Percentiles rank a stretch among this genome's conserved stretches.
Conservation (phyloP, 202 grass and related monocot species). For the Digitaria exilis region DNA sequence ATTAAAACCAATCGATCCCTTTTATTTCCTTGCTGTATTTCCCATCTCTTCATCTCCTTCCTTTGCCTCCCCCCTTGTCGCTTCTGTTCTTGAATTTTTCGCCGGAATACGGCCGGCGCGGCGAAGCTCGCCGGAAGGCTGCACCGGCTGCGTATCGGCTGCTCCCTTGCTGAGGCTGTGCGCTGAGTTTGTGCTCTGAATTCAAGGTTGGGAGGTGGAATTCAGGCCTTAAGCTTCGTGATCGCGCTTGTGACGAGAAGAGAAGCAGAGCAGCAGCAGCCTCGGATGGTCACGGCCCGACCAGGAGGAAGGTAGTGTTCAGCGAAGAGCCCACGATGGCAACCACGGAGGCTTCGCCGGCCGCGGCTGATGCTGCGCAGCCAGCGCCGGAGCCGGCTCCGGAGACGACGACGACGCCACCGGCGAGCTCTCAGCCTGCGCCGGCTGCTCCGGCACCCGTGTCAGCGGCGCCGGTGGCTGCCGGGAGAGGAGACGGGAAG, state of each 20-base stretch:
- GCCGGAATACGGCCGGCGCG: constrained; percentile 25
- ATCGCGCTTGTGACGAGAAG: constrained; percentile 23
- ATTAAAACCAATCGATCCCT: constrained; percentile 43
- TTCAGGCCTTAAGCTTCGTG: constrained; percentile 12
- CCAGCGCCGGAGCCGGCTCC: neutral
- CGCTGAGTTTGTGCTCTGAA: constrained; percentile 3
- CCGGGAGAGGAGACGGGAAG: constrained; percentile 49
- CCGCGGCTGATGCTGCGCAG: neutral
- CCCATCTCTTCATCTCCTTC: constrained; percentile 13
- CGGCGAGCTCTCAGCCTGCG: constrained; percentile 19
- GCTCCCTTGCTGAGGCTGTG: neutral
- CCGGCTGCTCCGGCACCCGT: neutral
- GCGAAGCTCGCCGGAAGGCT: constrained; percentile 9
- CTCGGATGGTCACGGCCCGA: constrained; percentile 46
- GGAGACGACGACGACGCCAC: neutral
- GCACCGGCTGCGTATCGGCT: neutral
- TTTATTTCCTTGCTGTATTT: constrained; percentile 50
- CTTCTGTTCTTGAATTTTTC: constrained; percentile 44
- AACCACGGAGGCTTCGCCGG: constrained; percentile 25
- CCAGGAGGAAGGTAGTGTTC: constrained; percentile 9
- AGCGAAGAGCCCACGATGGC: constrained; percentile 24
- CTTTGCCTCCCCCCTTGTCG: neutral
- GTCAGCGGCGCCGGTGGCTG: neutral
- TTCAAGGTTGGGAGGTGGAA: constrained; percentile 9
- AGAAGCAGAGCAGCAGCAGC: constrained; percentile 15